Conservation (phyloP, 495 filamentous ascomycete species). For the Penicillium egyptiacum region DNA sequence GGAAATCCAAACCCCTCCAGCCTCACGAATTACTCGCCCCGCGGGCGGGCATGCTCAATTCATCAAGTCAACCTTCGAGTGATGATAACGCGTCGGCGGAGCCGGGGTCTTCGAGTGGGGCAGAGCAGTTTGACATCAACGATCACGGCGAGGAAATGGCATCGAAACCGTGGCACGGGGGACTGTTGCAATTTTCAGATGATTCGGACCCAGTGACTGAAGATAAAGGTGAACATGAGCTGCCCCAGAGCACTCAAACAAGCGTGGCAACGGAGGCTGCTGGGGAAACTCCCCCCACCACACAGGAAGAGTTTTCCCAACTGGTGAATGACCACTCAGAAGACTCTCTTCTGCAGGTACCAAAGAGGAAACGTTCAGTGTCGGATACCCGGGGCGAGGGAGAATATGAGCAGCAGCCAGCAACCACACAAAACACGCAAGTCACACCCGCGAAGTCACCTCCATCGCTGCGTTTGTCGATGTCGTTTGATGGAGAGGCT, state of each 20-base stretch:
- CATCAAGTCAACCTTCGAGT: conserved; percentile 52
- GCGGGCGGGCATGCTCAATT: conserved; percentile 46
- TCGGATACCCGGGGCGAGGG: conserved; percentile 30
- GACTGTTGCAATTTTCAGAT: conserved; percentile 33
- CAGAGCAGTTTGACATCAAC: conserved; percentile 29
- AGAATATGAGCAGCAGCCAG: conserved; percentile 14
- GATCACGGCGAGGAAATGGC: conserved; percentile 20
- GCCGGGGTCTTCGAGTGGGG: conserved; percentile 36
- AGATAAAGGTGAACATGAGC: conserved; percentile 31
- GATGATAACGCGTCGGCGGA: conserved; percentile 43
- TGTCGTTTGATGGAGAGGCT: conserved; percentile 81
- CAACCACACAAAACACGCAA: conserved; percentile 19
- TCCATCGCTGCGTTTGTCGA: conserved; percentile 58
- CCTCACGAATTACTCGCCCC: conserved; percentile 74
- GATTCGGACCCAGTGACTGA: conserved; percentile 30
- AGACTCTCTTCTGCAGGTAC: conserved; percentile 25
- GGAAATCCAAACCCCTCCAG: conserved; percentile 84
- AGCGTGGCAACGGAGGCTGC: conserved; percentile 38
- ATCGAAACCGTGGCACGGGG: conserved; percentile 32
- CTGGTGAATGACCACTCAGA: conserved; percentile 18
- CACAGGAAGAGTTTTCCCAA: conserved; percentile 26
- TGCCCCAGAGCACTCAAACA: conserved; percentile 38
- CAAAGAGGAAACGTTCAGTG: conserved; percentile 42
- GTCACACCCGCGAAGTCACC: conserved; percentile 39
- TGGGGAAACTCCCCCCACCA: conserved; percentile 31